A percentile compares a stretch with the other conserved stretches of the same genome.
Evolutionary conservation across 257 asterid genomes (phyloP).

Genomic region (Scutellaria baicalensis): DNA sequence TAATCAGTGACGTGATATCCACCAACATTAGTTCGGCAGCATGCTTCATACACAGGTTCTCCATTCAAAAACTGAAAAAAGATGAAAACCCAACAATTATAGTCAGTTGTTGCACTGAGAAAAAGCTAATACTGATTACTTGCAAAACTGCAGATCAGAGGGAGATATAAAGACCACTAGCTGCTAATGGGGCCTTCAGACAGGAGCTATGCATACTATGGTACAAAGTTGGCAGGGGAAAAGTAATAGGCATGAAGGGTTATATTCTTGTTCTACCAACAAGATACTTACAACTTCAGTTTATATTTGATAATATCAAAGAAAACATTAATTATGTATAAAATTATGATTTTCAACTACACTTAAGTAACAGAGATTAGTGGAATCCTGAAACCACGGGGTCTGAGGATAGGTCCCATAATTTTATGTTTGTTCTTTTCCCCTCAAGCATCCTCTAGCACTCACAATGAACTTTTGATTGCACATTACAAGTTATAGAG

Average conservation of each 20-base stretch:
- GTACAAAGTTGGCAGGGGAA: neutral
- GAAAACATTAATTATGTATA: neutral
- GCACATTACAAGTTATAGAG: neutral
- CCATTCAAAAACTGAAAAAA: slow-evolving; percentile 76
- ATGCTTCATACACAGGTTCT: slow-evolving; percentile 90
- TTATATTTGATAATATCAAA: neutral
- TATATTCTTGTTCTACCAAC: neutral
- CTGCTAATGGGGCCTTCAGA: too few species aligned
- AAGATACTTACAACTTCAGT: neutral
- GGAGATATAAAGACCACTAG: neutral
- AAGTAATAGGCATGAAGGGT: neutral
- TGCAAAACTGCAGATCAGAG: slow-evolving; percentile 5
- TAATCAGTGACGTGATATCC: slow-evolving; percentile 95
- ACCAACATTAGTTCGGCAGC: slow-evolving; percentile 92
- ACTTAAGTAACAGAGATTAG: neutral
- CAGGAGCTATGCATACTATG: too few species aligned
- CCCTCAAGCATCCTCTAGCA: neutral
- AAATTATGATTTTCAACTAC: neutral
- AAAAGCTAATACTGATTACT: neutral
- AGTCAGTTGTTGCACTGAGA: neutral
- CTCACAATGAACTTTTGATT: neutral
- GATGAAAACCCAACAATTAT: neutral
- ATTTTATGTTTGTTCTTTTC: neutral
- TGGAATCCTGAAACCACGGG: neutral
- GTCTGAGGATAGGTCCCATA: neutral